These are phyloP conservation scores for Caloboletus firmus DNA, from an alignment of 1,284 basidiomycete genomes.

Conservation along the genomic window DNA sequence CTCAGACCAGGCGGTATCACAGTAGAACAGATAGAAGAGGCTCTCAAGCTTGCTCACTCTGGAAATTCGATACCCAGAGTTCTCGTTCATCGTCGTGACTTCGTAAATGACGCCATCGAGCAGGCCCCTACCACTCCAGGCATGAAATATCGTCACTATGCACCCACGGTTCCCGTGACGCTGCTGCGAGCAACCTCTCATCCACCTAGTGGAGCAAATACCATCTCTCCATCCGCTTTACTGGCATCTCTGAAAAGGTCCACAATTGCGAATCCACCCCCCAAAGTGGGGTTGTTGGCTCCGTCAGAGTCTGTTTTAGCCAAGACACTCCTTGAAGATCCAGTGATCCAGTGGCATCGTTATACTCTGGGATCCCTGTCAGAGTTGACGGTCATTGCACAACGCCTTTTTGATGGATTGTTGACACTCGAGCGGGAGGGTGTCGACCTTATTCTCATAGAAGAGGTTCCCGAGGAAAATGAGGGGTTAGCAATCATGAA, in stretches of 20 bases:
- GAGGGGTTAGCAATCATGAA: constrained; percentile 98
- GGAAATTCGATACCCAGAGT: constrained; percentile 49
- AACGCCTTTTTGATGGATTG: constrained; percentile 85
- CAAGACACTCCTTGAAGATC: constrained; percentile 37
- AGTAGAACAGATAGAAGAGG: constrained; percentile 80
- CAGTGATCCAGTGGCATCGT: constrained; percentile 51
- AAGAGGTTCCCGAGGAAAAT: constrained; percentile 78
- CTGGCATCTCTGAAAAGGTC: constrained; percentile 41
- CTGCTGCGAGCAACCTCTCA: constrained; percentile 60
- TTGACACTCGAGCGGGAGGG: constrained; percentile 75
- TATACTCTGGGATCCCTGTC: constrained; percentile 61
- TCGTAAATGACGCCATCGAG: constrained; percentile 62
- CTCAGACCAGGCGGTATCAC: constrained; percentile 92
- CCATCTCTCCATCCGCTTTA: constrained; percentile 38
- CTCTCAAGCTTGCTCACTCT: constrained; percentile 48
- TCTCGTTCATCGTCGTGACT: constrained; percentile 76
- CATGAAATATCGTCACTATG: constrained; percentile 99
- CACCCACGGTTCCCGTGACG: constrained; percentile 82
- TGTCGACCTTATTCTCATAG: constrained; percentile 85
- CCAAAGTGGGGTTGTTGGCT: constrained; percentile 68
- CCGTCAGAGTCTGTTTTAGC: constrained; percentile 64
- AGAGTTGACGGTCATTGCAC: constrained; percentile 72
- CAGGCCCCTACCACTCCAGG: constrained; percentile 91
- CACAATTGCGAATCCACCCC: constrained; percentile 16
- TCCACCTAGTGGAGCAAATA: constrained; percentile 37